phyloP scores from a whole-genome alignment of 345 rosid genomes.

The Pelargonium nanum region DNA sequence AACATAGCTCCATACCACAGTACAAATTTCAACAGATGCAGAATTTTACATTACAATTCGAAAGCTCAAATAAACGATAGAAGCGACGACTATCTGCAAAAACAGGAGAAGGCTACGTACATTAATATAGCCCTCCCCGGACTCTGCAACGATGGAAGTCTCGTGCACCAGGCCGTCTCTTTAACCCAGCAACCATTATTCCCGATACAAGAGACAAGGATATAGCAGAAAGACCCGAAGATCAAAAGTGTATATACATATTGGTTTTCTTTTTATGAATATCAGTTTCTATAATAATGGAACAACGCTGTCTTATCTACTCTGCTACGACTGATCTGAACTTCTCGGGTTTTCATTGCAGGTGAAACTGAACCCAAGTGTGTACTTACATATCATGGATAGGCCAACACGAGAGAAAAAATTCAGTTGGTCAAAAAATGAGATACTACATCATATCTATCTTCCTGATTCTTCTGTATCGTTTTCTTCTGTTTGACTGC shows the following conservation, averaged over 20 bases:
- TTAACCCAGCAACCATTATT: no score
- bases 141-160: no score
- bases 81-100: no score
- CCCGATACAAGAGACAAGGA: no score
- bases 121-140: no score
- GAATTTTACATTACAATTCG: no score
- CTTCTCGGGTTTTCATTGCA: background rate
- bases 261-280: background rate
- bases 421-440: background rate
- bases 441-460: background rate
- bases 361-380: background rate
- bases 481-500: constrained; percentile 52
- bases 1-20: no score
- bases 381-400: background rate
- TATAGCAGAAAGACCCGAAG: background rate
- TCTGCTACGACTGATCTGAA: background rate
- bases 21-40: no score
- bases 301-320: background rate
- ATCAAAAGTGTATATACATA: background rate
- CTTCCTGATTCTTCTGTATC: constrained; percentile 21
- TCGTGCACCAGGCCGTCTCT: no score
- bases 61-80: no score
- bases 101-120: no score
- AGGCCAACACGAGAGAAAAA: background rate
- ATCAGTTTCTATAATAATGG: background rate